These are phyloP conservation scores for Emergomyces pasteurianus DNA, from an alignment of 2,329 filamentous ascomycete species.

Conservation along the genomic window DNA sequence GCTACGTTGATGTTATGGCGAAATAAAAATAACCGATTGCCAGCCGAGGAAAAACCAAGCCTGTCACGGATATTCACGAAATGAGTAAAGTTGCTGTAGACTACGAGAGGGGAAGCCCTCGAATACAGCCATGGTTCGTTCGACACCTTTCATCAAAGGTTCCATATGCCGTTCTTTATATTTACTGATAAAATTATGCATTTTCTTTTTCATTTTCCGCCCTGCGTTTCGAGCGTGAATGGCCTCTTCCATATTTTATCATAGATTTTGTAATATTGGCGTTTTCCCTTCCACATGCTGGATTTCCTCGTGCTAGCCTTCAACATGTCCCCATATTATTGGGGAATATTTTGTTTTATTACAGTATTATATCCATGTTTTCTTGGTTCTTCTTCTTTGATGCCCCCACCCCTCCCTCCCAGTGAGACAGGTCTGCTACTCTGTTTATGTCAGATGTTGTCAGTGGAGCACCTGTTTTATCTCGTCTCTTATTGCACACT, in stretches of 20 bases:
- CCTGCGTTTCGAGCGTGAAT: neutral
- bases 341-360: neutral
- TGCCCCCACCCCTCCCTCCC: neutral
- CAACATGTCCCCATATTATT: neutral
- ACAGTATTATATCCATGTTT: neutral
- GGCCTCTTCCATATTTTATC: neutral
- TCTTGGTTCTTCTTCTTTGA: neutral
- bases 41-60: neutral
- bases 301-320: neutral
- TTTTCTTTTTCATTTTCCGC: neutral
- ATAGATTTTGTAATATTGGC: neutral
- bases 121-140: neutral
- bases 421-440: neutral
- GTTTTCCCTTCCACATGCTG: neutral
- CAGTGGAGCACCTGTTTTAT: neutral
- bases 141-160: neutral
- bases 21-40: conserved; percentile 31
- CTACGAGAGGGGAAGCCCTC: neutral
- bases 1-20: conserved; percentile 96
- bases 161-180: neutral
- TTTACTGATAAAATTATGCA: neutral
- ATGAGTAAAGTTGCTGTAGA: neutral
- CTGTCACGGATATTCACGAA: neutral
- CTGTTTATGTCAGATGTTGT: neutral
- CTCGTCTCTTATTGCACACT: neutral